Evolutionary conservation across 1,284 basidiomycete species (phyloP).

Genomic region (Melampsora americana): DNA sequence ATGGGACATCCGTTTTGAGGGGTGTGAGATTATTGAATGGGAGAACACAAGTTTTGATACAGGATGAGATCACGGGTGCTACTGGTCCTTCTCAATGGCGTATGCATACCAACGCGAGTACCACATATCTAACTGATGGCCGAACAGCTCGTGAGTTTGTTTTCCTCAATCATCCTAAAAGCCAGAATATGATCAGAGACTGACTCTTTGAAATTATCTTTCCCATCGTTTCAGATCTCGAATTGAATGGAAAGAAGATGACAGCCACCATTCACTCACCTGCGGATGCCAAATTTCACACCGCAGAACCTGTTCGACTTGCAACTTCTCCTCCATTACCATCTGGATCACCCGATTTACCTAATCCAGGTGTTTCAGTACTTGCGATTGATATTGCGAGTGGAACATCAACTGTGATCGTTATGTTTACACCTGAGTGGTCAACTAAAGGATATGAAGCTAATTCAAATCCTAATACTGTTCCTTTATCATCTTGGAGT

Average conservation of each 20-base stretch:
- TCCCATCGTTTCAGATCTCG: slow-evolving; percentile 55
- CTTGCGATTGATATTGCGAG: slow-evolving; percentile 70
- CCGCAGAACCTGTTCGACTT: slow-evolving; percentile 58
- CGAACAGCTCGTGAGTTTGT: slow-evolving; percentile 23
- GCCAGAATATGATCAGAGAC: too few species aligned
- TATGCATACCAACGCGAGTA: slow-evolving; percentile 85
- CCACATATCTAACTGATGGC: slow-evolving; percentile 51
- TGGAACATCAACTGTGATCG: slow-evolving; percentile 59
- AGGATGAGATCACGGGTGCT: slow-evolving; percentile 54
- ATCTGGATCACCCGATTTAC: slow-evolving; percentile 62
- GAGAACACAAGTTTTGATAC: slow-evolving; percentile 77
- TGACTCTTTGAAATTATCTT: slow-evolving; percentile 52
- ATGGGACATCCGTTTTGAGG: slow-evolving; percentile 70
- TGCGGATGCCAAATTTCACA: background rate
- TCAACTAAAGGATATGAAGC: slow-evolving; percentile 46
- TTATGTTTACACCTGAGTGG: slow-evolving; percentile 54
- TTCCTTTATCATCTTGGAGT: slow-evolving; percentile 67
- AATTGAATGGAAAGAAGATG: slow-evolving; percentile 32
- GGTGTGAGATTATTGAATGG: slow-evolving; percentile 83
- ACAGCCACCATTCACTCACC: slow-evolving; percentile 7
- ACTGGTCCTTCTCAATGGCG: slow-evolving; percentile 71
- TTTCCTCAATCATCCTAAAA: background rate
- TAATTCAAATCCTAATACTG: slow-evolving; percentile 57
- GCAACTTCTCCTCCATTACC: slow-evolving; percentile 66
- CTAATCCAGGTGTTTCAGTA: slow-evolving; percentile 74